phyloP scores from a whole-genome alignment of 1,139 yeast genomes.

The Citeromyces siamensis region DNA sequence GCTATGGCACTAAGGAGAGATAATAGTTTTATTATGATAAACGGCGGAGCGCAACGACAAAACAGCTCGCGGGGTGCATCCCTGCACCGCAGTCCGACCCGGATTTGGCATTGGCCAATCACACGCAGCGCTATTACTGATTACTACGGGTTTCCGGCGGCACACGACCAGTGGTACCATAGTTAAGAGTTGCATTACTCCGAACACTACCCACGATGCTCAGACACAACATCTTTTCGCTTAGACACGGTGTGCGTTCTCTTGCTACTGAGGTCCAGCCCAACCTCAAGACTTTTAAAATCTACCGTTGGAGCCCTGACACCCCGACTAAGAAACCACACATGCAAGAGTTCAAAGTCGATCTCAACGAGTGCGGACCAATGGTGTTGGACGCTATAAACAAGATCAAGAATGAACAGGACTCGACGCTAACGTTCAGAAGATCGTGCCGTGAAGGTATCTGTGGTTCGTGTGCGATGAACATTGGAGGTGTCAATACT shows the following conservation, averaged over 20 bases:
- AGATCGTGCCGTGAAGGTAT: conserved; percentile 99
- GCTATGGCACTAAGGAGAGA: no score
- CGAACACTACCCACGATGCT: no score
- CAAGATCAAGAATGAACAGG: conserved; percentile 94
- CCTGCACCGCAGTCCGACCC: conserved; percentile 1
- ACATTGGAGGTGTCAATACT: conserved; percentile 95
- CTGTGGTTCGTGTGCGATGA: conserved; percentile 99
- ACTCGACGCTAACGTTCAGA: conserved; percentile 89
- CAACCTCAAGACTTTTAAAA: conserved; percentile 71
- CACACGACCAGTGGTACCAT: no score
- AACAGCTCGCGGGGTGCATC: not conserved
- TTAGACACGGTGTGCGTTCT: conserved; percentile 1
- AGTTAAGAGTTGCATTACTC: no score
- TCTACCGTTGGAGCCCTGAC: conserved; percentile 98
- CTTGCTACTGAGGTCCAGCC: conserved; percentile 26
- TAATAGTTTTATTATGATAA: no score
- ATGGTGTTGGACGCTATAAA: conserved; percentile 94
- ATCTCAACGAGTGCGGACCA: conserved; percentile 90
- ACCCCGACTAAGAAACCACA: conserved; percentile 88
- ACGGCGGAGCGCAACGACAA: no score
- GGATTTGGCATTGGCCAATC: not conserved
- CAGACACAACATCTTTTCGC: no score
- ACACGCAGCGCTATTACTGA: no score
- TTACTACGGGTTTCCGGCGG: no score
- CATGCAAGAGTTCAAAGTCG: conserved; percentile 73